Evolutionary conservation across 257 asterid species (phyloP).

Genomic region (Penstemon barbatus): DNA sequence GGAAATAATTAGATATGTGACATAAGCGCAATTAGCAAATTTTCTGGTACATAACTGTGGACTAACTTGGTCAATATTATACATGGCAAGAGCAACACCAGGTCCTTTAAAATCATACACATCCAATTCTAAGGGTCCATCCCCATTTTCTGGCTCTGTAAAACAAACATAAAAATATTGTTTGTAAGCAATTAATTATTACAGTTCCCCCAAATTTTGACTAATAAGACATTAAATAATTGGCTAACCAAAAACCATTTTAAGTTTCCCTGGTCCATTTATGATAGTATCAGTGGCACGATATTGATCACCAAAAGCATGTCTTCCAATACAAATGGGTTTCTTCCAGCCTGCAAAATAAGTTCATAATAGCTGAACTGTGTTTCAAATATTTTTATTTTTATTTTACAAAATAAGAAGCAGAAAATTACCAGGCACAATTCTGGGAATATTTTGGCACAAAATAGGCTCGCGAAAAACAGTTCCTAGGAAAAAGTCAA

Average conservation of each 20-base stretch:
- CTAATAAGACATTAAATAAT: not conserved
- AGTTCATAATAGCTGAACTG: slow-evolving; percentile 22
- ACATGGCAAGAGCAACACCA: slow-evolving; percentile 92
- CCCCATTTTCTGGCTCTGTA: slow-evolving; percentile 79
- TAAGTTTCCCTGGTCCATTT: slow-evolving; percentile 84
- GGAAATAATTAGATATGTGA: slow-evolving; percentile 8
- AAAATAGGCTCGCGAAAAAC: slow-evolving; percentile 92
- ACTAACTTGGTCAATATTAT: slow-evolving; percentile 76
- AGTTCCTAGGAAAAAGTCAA: slow-evolving; percentile 55
- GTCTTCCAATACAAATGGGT: slow-evolving; percentile 94
- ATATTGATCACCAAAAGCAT: slow-evolving; percentile 94
- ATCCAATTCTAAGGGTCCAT: slow-evolving; percentile 54
- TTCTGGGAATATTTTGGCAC: slow-evolving; percentile 78
- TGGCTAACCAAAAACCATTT: slow-evolving; percentile 82
- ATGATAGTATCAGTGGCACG: slow-evolving; percentile 82
- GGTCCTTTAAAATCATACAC: slow-evolving; percentile 80
- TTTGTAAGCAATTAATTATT: slow-evolving; percentile 1
- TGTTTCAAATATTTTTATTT: slow-evolving; percentile 15
- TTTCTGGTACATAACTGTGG: slow-evolving; percentile 22
- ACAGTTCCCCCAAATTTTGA: slow-evolving; percentile 9
- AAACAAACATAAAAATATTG: slow-evolving; percentile 15
- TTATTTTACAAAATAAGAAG: slow-evolving; percentile 25
- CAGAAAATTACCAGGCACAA: slow-evolving; percentile 66
- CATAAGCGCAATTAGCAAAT: slow-evolving; percentile 19
- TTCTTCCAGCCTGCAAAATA: slow-evolving; percentile 77